Base-by-base conservation (phyloP, 768 basidiomycete genomes). In the Mrakia frigida region DNA sequence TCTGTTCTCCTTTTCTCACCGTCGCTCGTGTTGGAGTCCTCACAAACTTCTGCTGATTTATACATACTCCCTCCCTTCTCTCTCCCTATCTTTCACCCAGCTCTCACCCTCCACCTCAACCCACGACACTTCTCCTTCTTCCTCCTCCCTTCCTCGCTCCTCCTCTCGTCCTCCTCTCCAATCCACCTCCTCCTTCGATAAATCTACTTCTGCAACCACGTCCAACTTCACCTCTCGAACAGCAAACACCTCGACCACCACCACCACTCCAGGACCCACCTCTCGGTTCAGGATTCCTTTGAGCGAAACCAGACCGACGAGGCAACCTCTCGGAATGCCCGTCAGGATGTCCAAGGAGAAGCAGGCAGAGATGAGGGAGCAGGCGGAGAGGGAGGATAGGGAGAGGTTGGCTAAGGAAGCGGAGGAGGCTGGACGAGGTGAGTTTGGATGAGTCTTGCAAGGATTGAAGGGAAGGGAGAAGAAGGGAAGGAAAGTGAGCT, bases 381-480 rank as follows among this genome's bases (percentile, higher is more conserved):
- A 74, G 31, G 56, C 50, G n/a, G 73, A 59, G 60, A 63, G 65
- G 43, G 73, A 74, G 37, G 73, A 59, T 5, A 68, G 65, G 31
- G 73, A 74, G 60, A 46, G 52, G 39, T 7, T 56, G 13, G 52
- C 59, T 18, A 72, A 60, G 14, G 60, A 61, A 33, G 73, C 41
- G 14, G 21, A 67, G 31, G 73, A 74, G n/a, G 73, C 59, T 25
- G 56, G 43, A 23, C 21, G 59, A 67, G 73, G 73, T 63, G 21
- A 65, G 73, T 65, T 28, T 6, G 53, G 6, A 31, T 33, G 1
- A 21, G 0, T 4, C 33, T 56, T 23, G 53, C 25, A 25, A 61
- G 56, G 43, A 9, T 43, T 43, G 11, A 14, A 43, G 43, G 11
- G 43, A 43, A 2, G 43, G 16, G 46, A 50, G 21, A 18, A 14